phyloP scores from a whole-genome alignment of 169 alveolate genomes.

The Plasmodium cynomolgi region DNA sequence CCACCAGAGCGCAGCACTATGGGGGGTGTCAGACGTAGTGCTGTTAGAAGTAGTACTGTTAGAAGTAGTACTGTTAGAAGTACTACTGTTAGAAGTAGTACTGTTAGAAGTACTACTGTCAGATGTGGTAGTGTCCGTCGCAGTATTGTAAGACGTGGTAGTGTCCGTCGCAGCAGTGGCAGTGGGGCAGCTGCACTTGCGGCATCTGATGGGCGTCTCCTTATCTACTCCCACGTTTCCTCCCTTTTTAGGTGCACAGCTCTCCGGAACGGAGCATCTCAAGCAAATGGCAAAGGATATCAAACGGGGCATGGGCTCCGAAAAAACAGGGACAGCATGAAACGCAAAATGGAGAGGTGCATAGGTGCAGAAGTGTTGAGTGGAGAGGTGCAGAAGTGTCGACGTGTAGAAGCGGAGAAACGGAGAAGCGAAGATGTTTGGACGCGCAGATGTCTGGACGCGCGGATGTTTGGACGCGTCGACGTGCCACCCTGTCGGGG shows the following conservation, averaged over 20 bases:
- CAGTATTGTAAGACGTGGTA: too few relatives aligned
- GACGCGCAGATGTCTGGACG: too few relatives aligned
- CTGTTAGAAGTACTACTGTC: background rate
- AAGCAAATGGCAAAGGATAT: slow-evolving; percentile 48
- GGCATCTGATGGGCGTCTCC: background rate
- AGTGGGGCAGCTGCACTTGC: background rate
- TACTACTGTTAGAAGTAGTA: background rate
- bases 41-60: background rate
- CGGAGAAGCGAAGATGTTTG: too few relatives aligned
- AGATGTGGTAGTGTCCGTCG: too few relatives aligned
- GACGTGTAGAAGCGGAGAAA: too few relatives aligned
- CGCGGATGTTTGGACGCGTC: background rate
- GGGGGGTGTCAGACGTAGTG: too few relatives aligned
- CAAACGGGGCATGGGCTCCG: slow-evolving; percentile 1
- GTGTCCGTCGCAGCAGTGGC: too few relatives aligned
- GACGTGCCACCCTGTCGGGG: background rate
- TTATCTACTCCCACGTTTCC: background rate
- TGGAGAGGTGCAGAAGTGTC: too few relatives aligned
- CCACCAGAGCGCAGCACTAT: background rate
- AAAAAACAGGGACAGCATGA: background rate
- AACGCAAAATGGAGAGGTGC: background rate
- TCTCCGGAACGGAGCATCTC: slow-evolving; percentile 52
- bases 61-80: background rate
- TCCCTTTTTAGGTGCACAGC: slow-evolving; percentile 39
- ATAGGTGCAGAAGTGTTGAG: background rate